A percentile compares a stretch with the other conserved stretches of the same genome.
Conservation (phyloP, 371 early-diverging fungal species). For the Haplosporangium sp. region DNA sequence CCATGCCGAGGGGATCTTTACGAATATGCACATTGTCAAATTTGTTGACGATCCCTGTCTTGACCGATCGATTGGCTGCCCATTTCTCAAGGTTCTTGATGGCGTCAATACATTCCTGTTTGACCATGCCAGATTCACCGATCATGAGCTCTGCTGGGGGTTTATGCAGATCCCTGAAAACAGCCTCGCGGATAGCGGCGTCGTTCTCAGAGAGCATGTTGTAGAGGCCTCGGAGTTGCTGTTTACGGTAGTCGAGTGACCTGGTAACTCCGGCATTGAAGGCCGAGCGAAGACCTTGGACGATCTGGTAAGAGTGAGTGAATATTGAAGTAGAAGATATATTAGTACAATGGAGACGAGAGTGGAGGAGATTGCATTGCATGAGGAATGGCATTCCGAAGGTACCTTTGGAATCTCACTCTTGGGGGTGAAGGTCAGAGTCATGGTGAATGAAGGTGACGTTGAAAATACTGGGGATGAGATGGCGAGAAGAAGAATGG, state of each 20-base stretch:
- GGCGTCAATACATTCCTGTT: constrained; percentile 74
- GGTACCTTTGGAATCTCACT: constrained; percentile 44
- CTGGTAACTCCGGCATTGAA: constrained; percentile 70
- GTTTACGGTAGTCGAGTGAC: constrained; percentile 72
- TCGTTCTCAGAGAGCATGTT: constrained; percentile 76
- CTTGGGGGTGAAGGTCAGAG: constrained; percentile 30
- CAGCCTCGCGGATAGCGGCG: constrained; percentile 67
- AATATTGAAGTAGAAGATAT: neutral
- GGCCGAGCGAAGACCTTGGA: constrained; percentile 61
- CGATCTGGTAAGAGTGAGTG: constrained; percentile 40
- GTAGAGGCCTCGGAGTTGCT: constrained; percentile 77
- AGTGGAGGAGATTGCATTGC: neutral
- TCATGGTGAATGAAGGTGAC: constrained; percentile 11
- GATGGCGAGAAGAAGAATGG: neutral
- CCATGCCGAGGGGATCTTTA: constrained; percentile 78
- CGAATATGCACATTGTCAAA: constrained; percentile 56
- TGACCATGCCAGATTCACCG: constrained; percentile 70
- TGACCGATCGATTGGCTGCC: constrained; percentile 57
- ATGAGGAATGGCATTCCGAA: neutral
- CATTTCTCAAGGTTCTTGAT: constrained; percentile 69
- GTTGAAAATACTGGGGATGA: neutral
- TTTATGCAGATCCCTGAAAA: constrained; percentile 79
- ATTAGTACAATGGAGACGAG: neutral
- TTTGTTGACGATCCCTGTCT: constrained; percentile 48
- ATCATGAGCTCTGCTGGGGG: constrained; percentile 60